A percentile compares a stretch with the other conserved stretches of the same genome.
These are phyloP conservation scores for Marasmius fiardii DNA, from an alignment of 1,284 basidiomycete species.

Conservation along the genomic window DNA sequence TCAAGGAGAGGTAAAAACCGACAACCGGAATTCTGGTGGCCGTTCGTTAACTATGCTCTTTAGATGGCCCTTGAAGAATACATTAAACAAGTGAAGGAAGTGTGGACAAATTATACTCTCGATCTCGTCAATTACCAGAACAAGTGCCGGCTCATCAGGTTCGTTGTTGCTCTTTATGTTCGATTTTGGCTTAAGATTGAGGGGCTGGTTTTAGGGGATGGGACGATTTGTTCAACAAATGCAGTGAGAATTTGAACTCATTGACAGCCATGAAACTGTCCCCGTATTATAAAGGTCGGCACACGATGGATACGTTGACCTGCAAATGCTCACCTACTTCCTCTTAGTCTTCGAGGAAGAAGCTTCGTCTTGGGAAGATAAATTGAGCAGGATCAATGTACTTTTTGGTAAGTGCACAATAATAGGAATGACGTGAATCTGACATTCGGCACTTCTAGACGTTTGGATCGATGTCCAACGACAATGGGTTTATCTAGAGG, in stretches of 20 bases:
- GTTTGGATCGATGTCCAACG: conserved; percentile 99
- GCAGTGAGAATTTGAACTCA: conserved; percentile 95
- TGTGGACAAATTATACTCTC: conserved; percentile 94
- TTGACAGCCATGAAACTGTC: conserved; percentile 96
- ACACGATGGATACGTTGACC: neutral
- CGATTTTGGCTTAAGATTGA: conserved; percentile 8
- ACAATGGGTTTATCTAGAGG: conserved; percentile 99
- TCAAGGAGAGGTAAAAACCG: conserved; percentile 83
- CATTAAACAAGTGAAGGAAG: conserved; percentile 94
- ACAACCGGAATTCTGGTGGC: neutral
- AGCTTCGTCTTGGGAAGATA: conserved; percentile 90
- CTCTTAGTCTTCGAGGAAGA: conserved; percentile 89
- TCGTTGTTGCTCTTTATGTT: conserved; percentile 22
- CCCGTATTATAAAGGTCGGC: conserved; percentile 89
- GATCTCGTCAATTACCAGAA: conserved; percentile 99
- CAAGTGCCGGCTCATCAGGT: conserved; percentile 94
- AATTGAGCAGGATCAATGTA: conserved; percentile 91
- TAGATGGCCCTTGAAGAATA: conserved; percentile 94
- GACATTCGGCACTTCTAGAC: conserved; percentile 44
- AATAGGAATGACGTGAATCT: conserved; percentile 1
- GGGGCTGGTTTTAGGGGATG: conserved; percentile 63
- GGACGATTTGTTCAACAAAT: conserved; percentile 98
- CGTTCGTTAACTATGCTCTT: conserved; percentile 6
- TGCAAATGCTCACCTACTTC: conserved; percentile 3
- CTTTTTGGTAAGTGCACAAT: conserved; percentile 73